Base-by-base conservation (phyloP, 768 basidiomycete genomes). In the Russula emetica region DNA sequence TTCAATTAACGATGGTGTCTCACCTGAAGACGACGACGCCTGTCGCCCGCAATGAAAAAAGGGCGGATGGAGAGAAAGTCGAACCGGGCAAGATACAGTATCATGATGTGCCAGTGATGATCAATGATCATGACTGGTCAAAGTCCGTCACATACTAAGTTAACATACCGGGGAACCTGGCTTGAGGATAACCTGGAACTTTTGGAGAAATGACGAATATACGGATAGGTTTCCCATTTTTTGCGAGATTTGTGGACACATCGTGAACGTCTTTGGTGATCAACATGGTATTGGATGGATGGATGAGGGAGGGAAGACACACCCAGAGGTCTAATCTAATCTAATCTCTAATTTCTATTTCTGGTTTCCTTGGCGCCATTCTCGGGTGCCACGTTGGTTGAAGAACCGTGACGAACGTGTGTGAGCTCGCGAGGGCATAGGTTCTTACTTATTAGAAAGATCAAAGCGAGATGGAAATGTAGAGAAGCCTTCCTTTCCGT, bases 111-210 rank as follows among this genome's bases (percentile, higher is more conserved):
- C n/a, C n/a, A n/a, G n/a, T n/a, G n/a, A n/a, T n/a, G n/a, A n/a
- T n/a, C n/a, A n/a, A n/a, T n/a, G 36, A 36, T 36, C 36, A 40
- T 18, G 49, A 50, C 14, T 26, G 24, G 16, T 5, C 32, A 22
- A 30, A 22, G 34, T 4, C n/a, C 7, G 32, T 14, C 26, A 36
- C 24, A 44, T n/a, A n/a, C n/a, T n/a, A n/a, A n/a, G n/a, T n/a
- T n/a, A n/a, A n/a, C n/a, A n/a, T 73, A 85, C 92, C 92, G 71
- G 93, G 94, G 72, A 95, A 96, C 74, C 88, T 92, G 28, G 92
- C 94, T 51, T 92, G 82, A 0, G 94, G 94, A 72, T 96, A 94
- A 54, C 86, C 83, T 13, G 88, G 86, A 16, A 94, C 72, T 57
- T 79, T 80, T 8, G 94, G 94, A 22, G 90, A 83, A 62, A 94